Base-by-base conservation (phyloP, 345 rosid species). In the Clarkia xantiana region DNA sequence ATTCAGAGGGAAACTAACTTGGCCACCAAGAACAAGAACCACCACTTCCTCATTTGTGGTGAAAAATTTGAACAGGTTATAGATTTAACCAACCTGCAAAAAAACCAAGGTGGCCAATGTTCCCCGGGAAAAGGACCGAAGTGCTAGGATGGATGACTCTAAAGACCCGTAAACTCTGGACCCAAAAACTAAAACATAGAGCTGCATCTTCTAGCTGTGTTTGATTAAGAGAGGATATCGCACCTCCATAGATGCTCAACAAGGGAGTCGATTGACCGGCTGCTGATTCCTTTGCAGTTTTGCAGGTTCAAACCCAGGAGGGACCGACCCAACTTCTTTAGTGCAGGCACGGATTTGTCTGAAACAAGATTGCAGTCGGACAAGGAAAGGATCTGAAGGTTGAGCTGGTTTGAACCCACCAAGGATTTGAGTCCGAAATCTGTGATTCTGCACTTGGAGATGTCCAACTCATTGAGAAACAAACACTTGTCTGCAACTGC, bases 241-340 rank as follows among this genome's bases (percentile, higher is more conserved):
- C 95, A 91, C 65, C 73, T 78, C 86, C 90, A 87, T 45, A 87
- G 69, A 48, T 69, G 75, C 56, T 80, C 84, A 48, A 78, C 69
- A 22, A 91, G 87, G 49, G 70, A 42, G 52, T 75, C 83, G 5
- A 80, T 55, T 2, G 80, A 67, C 46, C 67, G 58, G 59, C 48
- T 49, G 63, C 81, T 80, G 48, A 91, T 69, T 50, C 73, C 67
- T 16, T 67, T 82, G 78, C 99, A 91, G 47, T 72, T 71, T 66
- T 82, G 83, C 52, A 91, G 74, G 45, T 86, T 84, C 70, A 91
- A 64, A 25, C 99, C 98, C 57, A 78, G 50, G 18, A 91, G 67
- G 44, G 87, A 75, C 45, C 67, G 56, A 53, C 90, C 95, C 68
- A 91, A 52, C 59, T 66, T 70, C 49, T 63, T 61, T 0, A 91